These are phyloP conservation scores for Eucalyptus cloeziana DNA, from an alignment of 345 rosid genomes.

Conservation along the genomic window DNA sequence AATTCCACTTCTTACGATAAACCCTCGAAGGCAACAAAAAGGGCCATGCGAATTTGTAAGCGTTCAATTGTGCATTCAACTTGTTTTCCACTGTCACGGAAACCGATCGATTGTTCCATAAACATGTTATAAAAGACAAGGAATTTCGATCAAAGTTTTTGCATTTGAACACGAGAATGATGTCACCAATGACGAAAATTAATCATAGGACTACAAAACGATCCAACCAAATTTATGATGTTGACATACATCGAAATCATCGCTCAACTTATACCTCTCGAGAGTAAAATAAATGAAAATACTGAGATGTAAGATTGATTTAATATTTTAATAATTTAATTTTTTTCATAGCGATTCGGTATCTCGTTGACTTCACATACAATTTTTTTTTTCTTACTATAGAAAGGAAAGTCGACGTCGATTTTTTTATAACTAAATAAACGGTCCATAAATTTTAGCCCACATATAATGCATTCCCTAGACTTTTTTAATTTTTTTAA, in stretches of 20 bases:
- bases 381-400: rapidly evolving
- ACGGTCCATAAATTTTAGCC: no score
- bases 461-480: rapidly evolving
- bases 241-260: neutral
- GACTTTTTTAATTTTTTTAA: no score
- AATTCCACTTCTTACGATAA: neutral
- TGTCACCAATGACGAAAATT: neutral
- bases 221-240: neutral
- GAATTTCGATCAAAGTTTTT: neutral
- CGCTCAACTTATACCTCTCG: neutral
- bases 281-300: neutral
- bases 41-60: neutral
- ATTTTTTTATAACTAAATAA: neutral
- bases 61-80: neutral
- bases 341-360: neutral
- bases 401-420: neutral
- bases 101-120: neutral
- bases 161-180: neutral
- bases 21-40: neutral
- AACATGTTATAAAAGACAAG: neutral
- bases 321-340: neutral
- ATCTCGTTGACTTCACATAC: neutral
- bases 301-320: rapidly evolving
- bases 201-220: neutral
- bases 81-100: neutral